Percentiles rank a stretch among this genome's conserved stretches.
These are phyloP conservation scores for Nicotiana benthamiana DNA, from an alignment of 257 asterid species.

Conservation along the genomic window DNA sequence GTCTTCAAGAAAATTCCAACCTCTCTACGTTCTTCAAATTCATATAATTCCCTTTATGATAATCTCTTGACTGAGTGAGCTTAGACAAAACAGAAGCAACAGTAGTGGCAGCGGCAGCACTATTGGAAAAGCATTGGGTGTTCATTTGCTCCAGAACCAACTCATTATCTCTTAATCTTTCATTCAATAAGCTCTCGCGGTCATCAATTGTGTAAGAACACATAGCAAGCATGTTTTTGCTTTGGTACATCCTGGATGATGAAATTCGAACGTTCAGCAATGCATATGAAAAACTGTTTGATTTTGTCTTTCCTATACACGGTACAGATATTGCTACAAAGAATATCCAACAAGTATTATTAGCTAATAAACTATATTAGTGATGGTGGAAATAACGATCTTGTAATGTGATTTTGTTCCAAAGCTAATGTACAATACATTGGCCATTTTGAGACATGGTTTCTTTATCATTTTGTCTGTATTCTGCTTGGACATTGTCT, in stretches of 20 bases:
- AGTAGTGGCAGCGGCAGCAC: slow-evolving; percentile 13
- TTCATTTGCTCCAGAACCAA: slow-evolving; percentile 16
- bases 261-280: too few relatives aligned
- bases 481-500: not conserved
- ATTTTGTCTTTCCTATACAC: not conserved
- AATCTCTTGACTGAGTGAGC: slow-evolving; percentile 59
- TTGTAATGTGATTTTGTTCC: not conserved
- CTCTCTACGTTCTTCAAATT: slow-evolving; percentile 42
- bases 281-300: not conserved
- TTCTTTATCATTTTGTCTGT: not conserved
- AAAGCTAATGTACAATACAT: not conserved
- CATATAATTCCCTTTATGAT: slow-evolving; percentile 45
- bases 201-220: too few relatives aligned
- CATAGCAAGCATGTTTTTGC: too few relatives aligned
- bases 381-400: not conserved
- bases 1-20: slow-evolving; percentile 39
- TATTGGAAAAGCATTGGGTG: slow-evolving; percentile 12
- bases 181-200: too few relatives aligned
- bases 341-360: not conserved
- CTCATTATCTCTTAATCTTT: not conserved
- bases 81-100: slow-evolving; percentile 33
- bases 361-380: not conserved
- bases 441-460: not conserved
- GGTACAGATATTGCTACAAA: not conserved
- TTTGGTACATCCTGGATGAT: too few relatives aligned